Evolutionary conservation across 1,284 basidiomycete genomes (phyloP).

Genomic region (Ganoderma lingzhi): DNA sequence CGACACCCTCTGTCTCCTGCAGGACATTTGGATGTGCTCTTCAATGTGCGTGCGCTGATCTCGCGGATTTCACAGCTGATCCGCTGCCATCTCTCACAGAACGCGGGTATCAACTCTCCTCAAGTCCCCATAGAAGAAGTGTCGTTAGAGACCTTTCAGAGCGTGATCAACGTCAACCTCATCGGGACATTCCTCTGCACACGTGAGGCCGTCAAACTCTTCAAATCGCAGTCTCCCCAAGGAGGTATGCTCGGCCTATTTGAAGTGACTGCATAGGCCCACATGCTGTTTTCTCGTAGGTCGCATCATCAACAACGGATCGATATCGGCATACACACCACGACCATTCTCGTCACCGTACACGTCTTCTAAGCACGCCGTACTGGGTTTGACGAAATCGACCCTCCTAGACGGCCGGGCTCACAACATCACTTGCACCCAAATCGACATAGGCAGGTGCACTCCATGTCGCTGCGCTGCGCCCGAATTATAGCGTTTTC

Average conservation of each 20-base stretch:
- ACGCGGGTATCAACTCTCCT: conserved; percentile 67
- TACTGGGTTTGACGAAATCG: conserved; percentile 77
- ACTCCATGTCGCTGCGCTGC: background rate
- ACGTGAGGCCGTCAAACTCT: conserved; percentile 75
- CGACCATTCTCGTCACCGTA: conserved; percentile 75
- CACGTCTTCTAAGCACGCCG: conserved; percentile 82
- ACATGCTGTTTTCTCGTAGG: conserved; percentile 44
- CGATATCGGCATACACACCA: conserved; percentile 78
- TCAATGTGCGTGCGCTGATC: conserved; percentile 79
- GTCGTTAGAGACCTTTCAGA: conserved; percentile 66
- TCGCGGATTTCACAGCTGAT: background rate
- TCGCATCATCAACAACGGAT: conserved; percentile 87
- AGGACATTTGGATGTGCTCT: conserved; percentile 80
- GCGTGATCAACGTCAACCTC: conserved; percentile 76
- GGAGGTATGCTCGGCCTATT: conserved; percentile 58
- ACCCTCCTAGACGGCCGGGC: conserved; percentile 80
- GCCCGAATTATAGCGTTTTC: background rate
- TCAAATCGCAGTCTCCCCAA: conserved; percentile 76
- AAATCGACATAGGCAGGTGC: conserved; percentile 78
- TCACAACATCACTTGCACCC: conserved; percentile 78
- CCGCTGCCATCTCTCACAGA: conserved; percentile 48
- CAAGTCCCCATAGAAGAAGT: conserved; percentile 69
- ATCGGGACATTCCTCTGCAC: conserved; percentile 80
- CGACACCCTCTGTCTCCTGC: conserved; percentile 5
- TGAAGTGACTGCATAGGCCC: background rate